These are phyloP conservation scores for Amphirosellinia nigrospora DNA, from an alignment of 495 filamentous ascomycete species.

Conservation along the genomic window DNA sequence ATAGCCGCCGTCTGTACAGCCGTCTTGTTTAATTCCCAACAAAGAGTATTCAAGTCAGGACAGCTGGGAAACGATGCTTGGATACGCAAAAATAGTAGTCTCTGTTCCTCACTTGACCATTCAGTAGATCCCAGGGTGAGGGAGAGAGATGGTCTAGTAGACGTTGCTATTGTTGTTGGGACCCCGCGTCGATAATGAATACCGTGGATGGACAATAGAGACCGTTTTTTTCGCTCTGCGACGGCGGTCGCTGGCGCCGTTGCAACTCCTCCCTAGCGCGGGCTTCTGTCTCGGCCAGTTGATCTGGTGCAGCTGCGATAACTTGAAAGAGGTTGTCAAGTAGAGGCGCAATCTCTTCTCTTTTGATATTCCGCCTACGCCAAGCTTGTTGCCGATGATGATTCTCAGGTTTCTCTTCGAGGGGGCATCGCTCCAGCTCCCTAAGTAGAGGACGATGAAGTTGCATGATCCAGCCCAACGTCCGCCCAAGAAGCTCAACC, in stretches of 20 bases:
- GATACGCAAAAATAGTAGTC: constrained; percentile 33
- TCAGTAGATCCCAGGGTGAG: background rate
- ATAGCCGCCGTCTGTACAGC: constrained; percentile 32
- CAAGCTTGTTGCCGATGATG: constrained; percentile 1
- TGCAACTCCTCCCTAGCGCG: constrained; percentile 24
- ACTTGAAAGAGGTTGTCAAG: constrained; percentile 22
- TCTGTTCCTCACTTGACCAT: constrained; percentile 37
- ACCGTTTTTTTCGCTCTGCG: constrained; percentile 31
- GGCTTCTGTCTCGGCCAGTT: constrained; percentile 25
- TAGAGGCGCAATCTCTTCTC: constrained; percentile 28
- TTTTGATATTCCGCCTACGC: constrained; percentile 10
- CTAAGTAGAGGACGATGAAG: constrained; percentile 31
- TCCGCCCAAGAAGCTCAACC: constrained; percentile 31
- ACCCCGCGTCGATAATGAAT: background rate
- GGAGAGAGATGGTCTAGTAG: constrained; percentile 11
- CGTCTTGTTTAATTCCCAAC: constrained; percentile 33
- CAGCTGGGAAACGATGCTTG: constrained; percentile 35
- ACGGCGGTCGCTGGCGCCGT: constrained; percentile 13
- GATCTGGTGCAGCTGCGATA: constrained; percentile 20
- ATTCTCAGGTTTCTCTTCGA: background rate
- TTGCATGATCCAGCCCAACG: constrained; percentile 28
- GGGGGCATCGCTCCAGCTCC: constrained; percentile 6
- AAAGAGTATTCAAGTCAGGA: constrained; percentile 27
- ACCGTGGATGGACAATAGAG: constrained; percentile 30
- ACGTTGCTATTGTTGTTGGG: constrained; percentile 6